Conservation (phyloP, 306 rosid genomes). For the Quillaja saponaria region DNA sequence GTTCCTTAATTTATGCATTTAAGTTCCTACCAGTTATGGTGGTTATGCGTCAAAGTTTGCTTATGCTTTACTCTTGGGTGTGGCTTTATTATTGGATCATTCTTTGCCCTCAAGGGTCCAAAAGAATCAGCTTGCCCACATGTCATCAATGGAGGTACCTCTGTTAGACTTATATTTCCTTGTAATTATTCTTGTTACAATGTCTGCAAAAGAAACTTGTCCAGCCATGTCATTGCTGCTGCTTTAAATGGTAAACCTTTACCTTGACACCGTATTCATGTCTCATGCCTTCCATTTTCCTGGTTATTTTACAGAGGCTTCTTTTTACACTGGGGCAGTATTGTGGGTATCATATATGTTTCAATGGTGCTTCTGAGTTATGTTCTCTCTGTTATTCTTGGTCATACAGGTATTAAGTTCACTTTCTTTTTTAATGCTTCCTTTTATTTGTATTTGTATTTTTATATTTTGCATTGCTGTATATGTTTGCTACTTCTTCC, state of each 20-base stretch:
- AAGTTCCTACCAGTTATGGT: slow-evolving; percentile 96
- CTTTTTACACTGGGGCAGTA: slow-evolving; percentile 81
- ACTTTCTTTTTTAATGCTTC: slow-evolving; percentile 10
- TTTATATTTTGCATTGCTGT: slow-evolving; percentile 3
- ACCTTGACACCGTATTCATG: slow-evolving; percentile 20
- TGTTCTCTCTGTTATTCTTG: slow-evolving; percentile 82
- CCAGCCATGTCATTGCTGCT: slow-evolving; percentile 7
- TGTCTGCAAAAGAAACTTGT: background rate
- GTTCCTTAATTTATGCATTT: no score
- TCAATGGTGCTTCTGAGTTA: slow-evolving; percentile 94
- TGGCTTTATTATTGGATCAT: slow-evolving; percentile 79
- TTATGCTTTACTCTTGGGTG: slow-evolving; percentile 92
- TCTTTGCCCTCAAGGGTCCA: slow-evolving; percentile 86
- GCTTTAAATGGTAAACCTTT: background rate
- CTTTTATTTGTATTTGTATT: no score
- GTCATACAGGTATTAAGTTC: slow-evolving; percentile 71
- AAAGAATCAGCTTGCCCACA: slow-evolving; percentile 77
- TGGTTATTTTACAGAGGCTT: slow-evolving; percentile 65
- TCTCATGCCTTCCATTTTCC: slow-evolving; percentile 24
- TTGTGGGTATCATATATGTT: slow-evolving; percentile 85
- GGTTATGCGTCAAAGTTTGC: slow-evolving; percentile 85
- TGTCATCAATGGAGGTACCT: slow-evolving; percentile 80
- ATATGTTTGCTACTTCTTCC: slow-evolving; percentile 18
- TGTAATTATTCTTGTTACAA: slow-evolving; percentile 10
- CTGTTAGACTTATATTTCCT: slow-evolving; percentile 13